Base-by-base conservation (phyloP, 2,329 filamentous ascomycete genomes). In the Pezicula rhizophila region DNA sequence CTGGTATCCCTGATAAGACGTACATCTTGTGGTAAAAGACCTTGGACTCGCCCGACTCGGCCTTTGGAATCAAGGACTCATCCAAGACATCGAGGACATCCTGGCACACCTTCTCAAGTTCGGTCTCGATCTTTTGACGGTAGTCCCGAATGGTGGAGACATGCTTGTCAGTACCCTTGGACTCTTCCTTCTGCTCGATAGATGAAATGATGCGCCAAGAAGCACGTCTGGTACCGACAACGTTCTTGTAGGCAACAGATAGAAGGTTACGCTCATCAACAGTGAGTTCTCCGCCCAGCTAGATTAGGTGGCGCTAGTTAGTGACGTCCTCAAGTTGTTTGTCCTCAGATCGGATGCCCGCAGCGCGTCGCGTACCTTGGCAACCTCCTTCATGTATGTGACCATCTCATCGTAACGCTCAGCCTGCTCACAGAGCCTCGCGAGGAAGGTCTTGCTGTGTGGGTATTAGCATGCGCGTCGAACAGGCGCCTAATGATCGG, bases 331-430 rank as follows among this genome's bases (percentile, higher is more conserved):
- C 42, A 37, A n/a, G 23, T 39, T 46, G 26, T 41, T 34, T n/a
- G 42, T 17, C 42, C 46, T 48, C 42, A 45, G 38, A 47, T 51
- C 42, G 40, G 58, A 63, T 68, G 20, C n/a, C 25, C 17, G 17
- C 33, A 64, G 40, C 35, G 40, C 20, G 52, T 55, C 44, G 53
- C 60, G 47, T 82, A 87, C 84, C 78, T 96, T 95, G 74, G 92
- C 92, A 67, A 97, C 92, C 86, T 96, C 90, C 89, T 97, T 97
- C 93, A 97, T 97, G 80, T 92, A 96, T 70, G 85, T 90, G 65
- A 97, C 92, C 92, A 97, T 97, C 78, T 97, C 93, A 92, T 99
- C 92, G 78, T 99, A 99, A 71, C 92, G 92, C 83, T 97, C 93
- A 71, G 93, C 93, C 85, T 99, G 93, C 88, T 97, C 93, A 82